Evolutionary conservation across 179 eudicot species (phyloP).

Genomic region (Silene vulgaris): DNA sequence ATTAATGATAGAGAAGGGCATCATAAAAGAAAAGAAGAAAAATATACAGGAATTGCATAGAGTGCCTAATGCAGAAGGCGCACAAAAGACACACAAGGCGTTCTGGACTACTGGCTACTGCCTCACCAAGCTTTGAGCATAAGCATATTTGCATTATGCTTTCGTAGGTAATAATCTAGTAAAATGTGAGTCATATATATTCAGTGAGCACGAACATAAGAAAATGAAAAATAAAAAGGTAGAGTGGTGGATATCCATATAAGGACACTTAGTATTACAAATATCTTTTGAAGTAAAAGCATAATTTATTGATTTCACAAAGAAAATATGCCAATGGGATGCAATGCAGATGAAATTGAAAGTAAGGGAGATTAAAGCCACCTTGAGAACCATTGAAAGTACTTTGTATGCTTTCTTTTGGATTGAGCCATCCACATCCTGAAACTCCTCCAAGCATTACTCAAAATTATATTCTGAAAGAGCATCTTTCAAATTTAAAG

Average conservation of each 20-base stretch:
- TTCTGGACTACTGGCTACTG: too few relatives aligned
- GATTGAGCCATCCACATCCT: conserved; percentile 73
- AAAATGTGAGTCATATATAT: background rate
- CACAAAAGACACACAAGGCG: too few relatives aligned
- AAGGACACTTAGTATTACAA: background rate
- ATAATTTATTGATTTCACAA: background rate
- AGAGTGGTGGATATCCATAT: background rate
- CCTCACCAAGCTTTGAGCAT: too few relatives aligned
- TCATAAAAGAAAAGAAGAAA: too few relatives aligned
- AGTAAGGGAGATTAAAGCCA: conserved; percentile 21
- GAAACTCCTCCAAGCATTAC: conserved; percentile 18
- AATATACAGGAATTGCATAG: too few relatives aligned
- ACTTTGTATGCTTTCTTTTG: conserved; percentile 97
- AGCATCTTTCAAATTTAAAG: background rate
- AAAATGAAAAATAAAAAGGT: background rate
- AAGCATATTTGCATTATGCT: too few relatives aligned
- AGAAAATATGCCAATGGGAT: background rate
- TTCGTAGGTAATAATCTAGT: too few relatives aligned
- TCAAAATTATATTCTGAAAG: conserved; percentile 4
- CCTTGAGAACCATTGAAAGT: conserved; percentile 71
- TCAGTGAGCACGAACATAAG: background rate
- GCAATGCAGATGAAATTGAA: background rate
- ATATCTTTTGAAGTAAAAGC: conserved; percentile 1
- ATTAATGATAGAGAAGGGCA: too few relatives aligned
- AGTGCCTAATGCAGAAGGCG: too few relatives aligned